These are phyloP conservation scores for Colletotrichum siamense DNA, from an alignment of 2,329 filamentous ascomycete genomes.

Conservation along the genomic window DNA sequence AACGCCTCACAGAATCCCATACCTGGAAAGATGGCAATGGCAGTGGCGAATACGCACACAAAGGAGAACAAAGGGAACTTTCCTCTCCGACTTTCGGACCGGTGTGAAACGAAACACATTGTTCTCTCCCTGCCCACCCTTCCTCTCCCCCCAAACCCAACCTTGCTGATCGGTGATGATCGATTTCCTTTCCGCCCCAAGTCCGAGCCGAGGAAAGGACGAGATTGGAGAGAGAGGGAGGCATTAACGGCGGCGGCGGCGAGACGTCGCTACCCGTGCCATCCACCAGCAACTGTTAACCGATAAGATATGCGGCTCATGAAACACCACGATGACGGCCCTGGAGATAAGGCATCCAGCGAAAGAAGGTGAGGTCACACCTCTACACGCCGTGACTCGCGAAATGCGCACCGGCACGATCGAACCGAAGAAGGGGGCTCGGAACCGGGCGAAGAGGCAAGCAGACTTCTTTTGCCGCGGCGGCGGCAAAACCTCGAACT, in stretches of 20 bases:
- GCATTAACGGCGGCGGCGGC: not conserved
- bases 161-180: not conserved
- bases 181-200: not conserved
- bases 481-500: not conserved
- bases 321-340: not conserved
- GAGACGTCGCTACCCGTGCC: not conserved
- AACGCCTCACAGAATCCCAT: not conserved
- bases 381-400: not conserved
- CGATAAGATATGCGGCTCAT: constrained; percentile 5
- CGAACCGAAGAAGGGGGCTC: not conserved
- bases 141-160: not conserved
- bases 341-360: not conserved
- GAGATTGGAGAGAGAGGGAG: not conserved
- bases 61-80: not conserved
- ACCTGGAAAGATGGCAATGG: not conserved
- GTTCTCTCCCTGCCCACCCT: not conserved
- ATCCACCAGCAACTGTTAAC: not conserved
- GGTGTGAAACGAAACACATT: constrained; percentile 1
- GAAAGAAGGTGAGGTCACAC: not conserved
- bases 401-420: not conserved
- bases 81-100: not conserved
- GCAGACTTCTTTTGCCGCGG: not conserved
- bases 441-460: not conserved
- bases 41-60: not conserved
- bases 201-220: not conserved